Evolutionary conservation across 1,139 yeast genomes (phyloP), one percentile per base, ranked within the genome.

Genomic region (Magnusiomyces paraingens): DNA sequence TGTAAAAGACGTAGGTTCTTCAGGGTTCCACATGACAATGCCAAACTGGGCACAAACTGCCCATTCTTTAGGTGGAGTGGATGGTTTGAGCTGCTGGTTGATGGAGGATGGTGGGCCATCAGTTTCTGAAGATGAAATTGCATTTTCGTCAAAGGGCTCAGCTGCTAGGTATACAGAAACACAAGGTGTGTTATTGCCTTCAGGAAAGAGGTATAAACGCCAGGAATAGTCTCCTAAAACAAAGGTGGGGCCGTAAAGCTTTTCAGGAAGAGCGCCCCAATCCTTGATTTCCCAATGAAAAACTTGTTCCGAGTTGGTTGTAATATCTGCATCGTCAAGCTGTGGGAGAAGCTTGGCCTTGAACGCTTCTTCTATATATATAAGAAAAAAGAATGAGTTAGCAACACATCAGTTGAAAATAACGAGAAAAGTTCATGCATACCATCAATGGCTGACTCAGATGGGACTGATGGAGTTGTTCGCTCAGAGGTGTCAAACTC

Each of bases 31-130:
- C 59, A 89, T 75, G 57, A 85, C 87, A 50, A 93, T 77, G 2
- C 89, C 89, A 70, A 93, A 93, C 66, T 90, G 96, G 1, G 95
- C 95, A 71, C 98, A 91, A 18, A 83, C 84, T 57, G 83, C 82
- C 96, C 97, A 90, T 10, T 48, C 54, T 32, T 52, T 47, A 2
- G 36, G 36, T 39, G 55, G 52, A 18, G 36, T 32, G 1, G 57
- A 52, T 12, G 56, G 52, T 8, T 26, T 26, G 4, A 26, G 8
- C 8, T 26, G 32, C 32, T 26, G 20, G 10, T 18, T 15, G 42
- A 15, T 15, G 42, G 20, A 39, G 42, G 18, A 39, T 26, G 42
- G 20, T 5, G 4, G 8, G 32, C 8, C 8, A 29, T 17, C 49
- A 14, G 21, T 15, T 14, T 20, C n/a, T 49, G 20, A 52, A 51